phyloP scores from a whole-genome alignment of 331 rosid species.

The Spiraea crenata region DNA sequence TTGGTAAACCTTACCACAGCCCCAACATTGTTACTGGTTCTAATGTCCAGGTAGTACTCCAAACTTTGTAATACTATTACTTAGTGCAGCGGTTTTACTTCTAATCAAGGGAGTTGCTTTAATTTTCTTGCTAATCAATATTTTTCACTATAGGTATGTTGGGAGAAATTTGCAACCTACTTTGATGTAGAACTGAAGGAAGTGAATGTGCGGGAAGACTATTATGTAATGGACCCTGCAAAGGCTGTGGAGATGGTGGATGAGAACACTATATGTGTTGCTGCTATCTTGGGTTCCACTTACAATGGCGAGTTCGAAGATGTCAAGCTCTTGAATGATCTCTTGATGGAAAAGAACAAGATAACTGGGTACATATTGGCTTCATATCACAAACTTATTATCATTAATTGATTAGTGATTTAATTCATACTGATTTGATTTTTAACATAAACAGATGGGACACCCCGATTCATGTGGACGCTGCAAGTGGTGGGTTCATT shows the following conservation, averaged over 20 bases:
- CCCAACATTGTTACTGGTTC: constrained; percentile 90
- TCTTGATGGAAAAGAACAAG: constrained; percentile 45
- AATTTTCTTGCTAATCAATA: background rate
- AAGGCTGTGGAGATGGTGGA: constrained; percentile 71
- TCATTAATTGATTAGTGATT: background rate
- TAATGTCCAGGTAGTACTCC: constrained; percentile 56
- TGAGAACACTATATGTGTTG: constrained; percentile 73
- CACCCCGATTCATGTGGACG: constrained; percentile 78
- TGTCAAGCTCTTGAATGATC: constrained; percentile 65
- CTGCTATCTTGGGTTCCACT: constrained; percentile 70
- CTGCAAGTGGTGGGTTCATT: constrained; percentile 75
- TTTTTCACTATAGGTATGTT: constrained; percentile 45
- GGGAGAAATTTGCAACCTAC: constrained; percentile 77
- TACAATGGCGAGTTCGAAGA: constrained; percentile 69
- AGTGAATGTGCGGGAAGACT: constrained; percentile 55
- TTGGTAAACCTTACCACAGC: constrained; percentile 47
- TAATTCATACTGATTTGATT: background rate
- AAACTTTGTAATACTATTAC: background rate
- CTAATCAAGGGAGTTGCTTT: background rate
- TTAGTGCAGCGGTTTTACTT: background rate
- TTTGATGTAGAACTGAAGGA: constrained; percentile 69
- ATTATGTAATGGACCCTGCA: constrained; percentile 68
- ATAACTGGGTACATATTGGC: constrained; percentile 44
- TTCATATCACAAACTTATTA: too few relatives aligned
- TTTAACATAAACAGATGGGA: constrained; percentile 49